These are phyloP conservation scores for Antrodiella citrinella DNA, from an alignment of 768 basidiomycete genomes.

Conservation along the genomic window DNA sequence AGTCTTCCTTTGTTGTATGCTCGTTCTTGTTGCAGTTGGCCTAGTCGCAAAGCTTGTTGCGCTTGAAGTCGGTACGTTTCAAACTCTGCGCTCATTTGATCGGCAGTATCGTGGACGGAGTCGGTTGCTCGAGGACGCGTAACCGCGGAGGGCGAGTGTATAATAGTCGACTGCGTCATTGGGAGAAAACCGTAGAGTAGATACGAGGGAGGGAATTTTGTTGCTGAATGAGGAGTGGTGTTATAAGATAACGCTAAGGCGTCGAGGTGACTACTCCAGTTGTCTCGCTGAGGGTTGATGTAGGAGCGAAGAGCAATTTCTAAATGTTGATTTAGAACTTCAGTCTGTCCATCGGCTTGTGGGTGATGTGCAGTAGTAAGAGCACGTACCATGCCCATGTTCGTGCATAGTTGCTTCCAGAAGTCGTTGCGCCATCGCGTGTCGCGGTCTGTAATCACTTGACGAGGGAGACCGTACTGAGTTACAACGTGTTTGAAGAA, in stretches of 20 bases:
- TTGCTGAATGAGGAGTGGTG: neutral
- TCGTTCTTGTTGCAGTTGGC: slow-evolving; percentile 3
- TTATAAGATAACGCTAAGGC: neutral
- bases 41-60: neutral
- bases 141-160: neutral
- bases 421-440: slow-evolving; percentile 4
- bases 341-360: slow-evolving; percentile 28
- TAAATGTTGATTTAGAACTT: neutral
- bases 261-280: neutral
- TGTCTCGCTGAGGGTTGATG: neutral
- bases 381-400: neutral
- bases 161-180: neutral
- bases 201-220: neutral
- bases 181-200: neutral
- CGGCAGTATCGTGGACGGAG: neutral
- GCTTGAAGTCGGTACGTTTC: neutral
- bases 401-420: slow-evolving; percentile 4
- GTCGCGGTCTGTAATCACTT: slow-evolving; percentile 7
- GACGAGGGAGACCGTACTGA: slow-evolving; percentile 5
- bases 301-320: neutral
- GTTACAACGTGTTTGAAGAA: slow-evolving; percentile 7
- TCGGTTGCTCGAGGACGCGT: neutral
- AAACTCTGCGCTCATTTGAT: neutral
- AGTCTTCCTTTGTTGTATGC: slow-evolving; percentile 12
- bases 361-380: slow-evolving; percentile 8